These are phyloP conservation scores for Pestalotiopsis sp. DNA, from an alignment of 2,329 filamentous ascomycete species.

Conservation along the genomic window DNA sequence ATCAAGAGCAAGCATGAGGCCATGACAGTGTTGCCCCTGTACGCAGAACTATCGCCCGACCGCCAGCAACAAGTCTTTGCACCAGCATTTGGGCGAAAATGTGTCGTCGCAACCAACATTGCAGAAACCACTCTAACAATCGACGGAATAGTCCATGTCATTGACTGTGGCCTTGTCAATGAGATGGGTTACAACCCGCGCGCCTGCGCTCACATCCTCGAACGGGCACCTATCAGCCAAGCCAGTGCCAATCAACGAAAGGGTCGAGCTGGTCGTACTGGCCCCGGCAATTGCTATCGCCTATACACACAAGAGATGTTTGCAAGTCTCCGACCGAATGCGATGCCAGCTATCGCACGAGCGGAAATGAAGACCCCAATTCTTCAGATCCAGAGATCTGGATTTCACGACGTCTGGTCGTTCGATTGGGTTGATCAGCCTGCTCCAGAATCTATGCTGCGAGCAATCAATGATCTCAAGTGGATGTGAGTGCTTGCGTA, in stretches of 20 bases:
- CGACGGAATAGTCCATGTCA: slow-evolving; percentile 51
- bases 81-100: slow-evolving; percentile 33
- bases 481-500: neutral
- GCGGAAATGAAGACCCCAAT: neutral
- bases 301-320: slow-evolving; percentile 36
- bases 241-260: slow-evolving; percentile 50
- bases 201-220: slow-evolving; percentile 39
- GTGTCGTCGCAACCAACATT: slow-evolving; percentile 41
- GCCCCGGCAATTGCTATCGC: slow-evolving; percentile 50
- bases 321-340: neutral
- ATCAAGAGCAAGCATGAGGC: no score
- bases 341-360: neutral
- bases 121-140: slow-evolving; percentile 43
- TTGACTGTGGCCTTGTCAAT: slow-evolving; percentile 46
- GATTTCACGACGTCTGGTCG: neutral
- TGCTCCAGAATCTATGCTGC: neutral
- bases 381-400: neutral
- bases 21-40: neutral
- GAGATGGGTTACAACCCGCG: slow-evolving; percentile 43
- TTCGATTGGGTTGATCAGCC: neutral
- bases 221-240: slow-evolving; percentile 48
- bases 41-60: neutral
- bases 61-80: neutral
- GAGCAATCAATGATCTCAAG: neutral
- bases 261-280: slow-evolving; percentile 51